Evolutionary conservation across 352 stramenopile species (phyloP), one percentile per base, ranked within the genome.

Genomic region (Globisporangium spiculum): DNA sequence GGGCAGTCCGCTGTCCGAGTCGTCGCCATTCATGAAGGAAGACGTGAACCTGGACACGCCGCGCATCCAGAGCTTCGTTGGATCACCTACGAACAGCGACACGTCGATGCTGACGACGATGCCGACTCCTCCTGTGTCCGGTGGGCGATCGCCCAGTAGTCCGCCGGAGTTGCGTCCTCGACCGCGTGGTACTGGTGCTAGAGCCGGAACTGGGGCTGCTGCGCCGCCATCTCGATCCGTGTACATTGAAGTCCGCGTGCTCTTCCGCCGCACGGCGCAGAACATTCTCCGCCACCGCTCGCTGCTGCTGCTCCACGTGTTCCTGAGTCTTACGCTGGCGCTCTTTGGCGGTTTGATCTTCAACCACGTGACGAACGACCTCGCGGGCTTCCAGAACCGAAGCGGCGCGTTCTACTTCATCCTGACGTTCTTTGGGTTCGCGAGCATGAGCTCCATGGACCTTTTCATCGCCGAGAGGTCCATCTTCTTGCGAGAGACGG

Each of bases 371-470:
- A 88, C 86, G 32, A 88, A 91, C 59, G 85, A 95, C 54, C 77
- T 95, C 20, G 87, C 87, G 38, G 87, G 87, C 1, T 95, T 95
- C 69, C 87, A 93, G 65, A 95, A 95, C 64, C 85, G 87, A 63
- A 93, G 82, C 59, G 87, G 85, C 38, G 85, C 87, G 22, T 95
- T 95, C 64, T 92, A 89, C 77, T 95, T 95, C 61, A 89, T 92
- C 55, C 71, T 95, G 65, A 95, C 85, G 16, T 93, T 95, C 60
- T 95, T 95, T 59, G 87, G 84, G 30, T 95, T 95, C 68, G 81
- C 84, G 0, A 93, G 81, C 59, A 83, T 95, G 75, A 93, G 87
- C 66, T 93, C 85, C 0, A 95, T 95, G 87, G 85, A 93, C 62
- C 63, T 92, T 7, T 95, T 95, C 61, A 92, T 93, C 57, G 65